phyloP scores from a whole-genome alignment of 2,329 filamentous ascomycete species.

The Pseudodiploospora longispora region DNA sequence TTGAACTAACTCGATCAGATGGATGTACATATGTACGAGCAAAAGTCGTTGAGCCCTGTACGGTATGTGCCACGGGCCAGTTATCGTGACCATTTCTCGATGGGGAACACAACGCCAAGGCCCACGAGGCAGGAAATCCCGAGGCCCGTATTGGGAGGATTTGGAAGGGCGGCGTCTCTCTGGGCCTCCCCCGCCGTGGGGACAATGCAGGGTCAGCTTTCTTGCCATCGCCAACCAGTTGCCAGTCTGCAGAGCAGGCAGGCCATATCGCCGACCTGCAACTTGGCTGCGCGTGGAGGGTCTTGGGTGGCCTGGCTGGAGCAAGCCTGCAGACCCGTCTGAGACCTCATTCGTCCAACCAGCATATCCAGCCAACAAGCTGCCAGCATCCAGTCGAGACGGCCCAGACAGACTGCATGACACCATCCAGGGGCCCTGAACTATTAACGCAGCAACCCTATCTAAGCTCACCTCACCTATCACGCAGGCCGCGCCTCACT shows the following conservation, averaged over 20 bases:
- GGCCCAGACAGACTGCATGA: slow-evolving; percentile 16
- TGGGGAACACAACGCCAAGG: no score
- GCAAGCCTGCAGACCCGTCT: slow-evolving; percentile 6
- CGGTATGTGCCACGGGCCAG: slow-evolving; percentile 5
- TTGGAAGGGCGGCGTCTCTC: background rate
- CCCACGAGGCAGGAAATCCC: slow-evolving; percentile 2
- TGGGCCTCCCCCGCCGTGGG: background rate
- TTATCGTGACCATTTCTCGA: slow-evolving; percentile 1
- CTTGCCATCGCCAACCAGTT: background rate
- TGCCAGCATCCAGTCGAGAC: background rate
- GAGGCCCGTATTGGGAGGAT: background rate
- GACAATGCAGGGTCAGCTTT: background rate
- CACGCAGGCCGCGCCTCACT: slow-evolving; percentile 6
- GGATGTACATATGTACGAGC: slow-evolving; percentile 5
- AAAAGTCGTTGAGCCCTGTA: no score
- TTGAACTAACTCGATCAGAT: no score
- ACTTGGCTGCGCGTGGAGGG: slow-evolving; percentile 8
- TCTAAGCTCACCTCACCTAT: slow-evolving; percentile 3
- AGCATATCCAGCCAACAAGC: background rate
- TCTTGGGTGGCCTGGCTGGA: slow-evolving; percentile 7
- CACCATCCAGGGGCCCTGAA: slow-evolving; percentile 16
- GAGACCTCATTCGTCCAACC: slow-evolving; percentile 6
- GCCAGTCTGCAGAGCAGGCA: background rate
- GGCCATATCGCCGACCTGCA: slow-evolving; percentile 6
- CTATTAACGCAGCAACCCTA: slow-evolving; percentile 3